These are phyloP conservation scores for Ophiocordyceps australis DNA, from an alignment of 2,329 filamentous ascomycete genomes.

Conservation along the genomic window DNA sequence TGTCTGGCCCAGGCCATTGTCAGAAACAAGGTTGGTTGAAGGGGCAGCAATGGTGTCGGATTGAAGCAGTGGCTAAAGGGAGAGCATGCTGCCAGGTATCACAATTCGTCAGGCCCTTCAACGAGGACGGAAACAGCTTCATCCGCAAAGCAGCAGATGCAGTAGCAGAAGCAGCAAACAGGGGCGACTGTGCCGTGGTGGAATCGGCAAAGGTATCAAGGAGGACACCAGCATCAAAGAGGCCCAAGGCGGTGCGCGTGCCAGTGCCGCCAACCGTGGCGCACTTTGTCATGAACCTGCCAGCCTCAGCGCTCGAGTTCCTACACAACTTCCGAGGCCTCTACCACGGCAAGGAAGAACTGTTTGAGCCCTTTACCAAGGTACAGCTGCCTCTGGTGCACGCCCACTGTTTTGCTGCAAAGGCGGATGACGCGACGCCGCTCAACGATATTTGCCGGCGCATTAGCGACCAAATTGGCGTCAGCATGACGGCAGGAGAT, in stretches of 20 bases:
- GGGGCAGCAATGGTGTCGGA: no score
- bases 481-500: constrained; percentile 22
- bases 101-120: constrained; percentile 60
- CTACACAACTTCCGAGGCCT: constrained; percentile 49
- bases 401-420: constrained; percentile 84
- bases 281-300: constrained; percentile 98
- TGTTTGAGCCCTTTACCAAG: constrained; percentile 43
- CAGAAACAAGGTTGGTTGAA: constrained; percentile 54
- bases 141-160: constrained; percentile 51
- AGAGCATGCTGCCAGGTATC: constrained; percentile 22
- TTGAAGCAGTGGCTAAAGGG: not conserved
- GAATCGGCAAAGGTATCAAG: constrained; percentile 19
- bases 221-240: constrained; percentile 16
- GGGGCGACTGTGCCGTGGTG: constrained; percentile 35
- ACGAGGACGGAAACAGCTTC: constrained; percentile 66
- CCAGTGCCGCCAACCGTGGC: constrained; percentile 56
- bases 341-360: constrained; percentile 50
- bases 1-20: constrained; percentile 52
- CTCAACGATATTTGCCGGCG: constrained; percentile 26
- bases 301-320: constrained; percentile 76
- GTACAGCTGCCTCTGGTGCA: constrained; percentile 65
- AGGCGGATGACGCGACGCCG: constrained; percentile 56
- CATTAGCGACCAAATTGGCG: constrained; percentile 21
- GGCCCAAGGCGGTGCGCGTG: constrained; percentile 19
- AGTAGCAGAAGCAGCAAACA: constrained; percentile 30